Conservation (phyloP, 345 rosid genomes). For the Dipteronia dyeriana region DNA sequence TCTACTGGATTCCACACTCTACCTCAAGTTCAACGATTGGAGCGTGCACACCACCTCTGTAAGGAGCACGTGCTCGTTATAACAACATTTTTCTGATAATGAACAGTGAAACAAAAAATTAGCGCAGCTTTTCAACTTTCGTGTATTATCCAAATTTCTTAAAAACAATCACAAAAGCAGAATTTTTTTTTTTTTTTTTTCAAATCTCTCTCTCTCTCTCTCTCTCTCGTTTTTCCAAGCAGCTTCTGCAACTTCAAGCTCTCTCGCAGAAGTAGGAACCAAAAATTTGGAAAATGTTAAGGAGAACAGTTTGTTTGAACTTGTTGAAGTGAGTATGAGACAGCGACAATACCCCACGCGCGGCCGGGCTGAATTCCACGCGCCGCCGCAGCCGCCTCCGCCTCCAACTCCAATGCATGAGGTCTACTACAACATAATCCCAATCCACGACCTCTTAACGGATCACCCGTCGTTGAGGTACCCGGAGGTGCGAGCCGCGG, state of each 20-base stretch:
- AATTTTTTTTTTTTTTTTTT: background rate
- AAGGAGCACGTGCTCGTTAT: background rate
- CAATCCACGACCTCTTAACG: slow-evolving; percentile 58
- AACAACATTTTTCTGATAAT: background rate
- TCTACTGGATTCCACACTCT: background rate
- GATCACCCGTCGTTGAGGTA: slow-evolving; percentile 82
- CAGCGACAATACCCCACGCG: slow-evolving; percentile 41
- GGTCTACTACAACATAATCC: slow-evolving; percentile 76
- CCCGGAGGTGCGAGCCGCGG: slow-evolving; percentile 74
- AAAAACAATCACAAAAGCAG: background rate
- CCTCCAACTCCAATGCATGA: slow-evolving; percentile 23
- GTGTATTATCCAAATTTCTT: background rate
- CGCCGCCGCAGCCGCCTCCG: slow-evolving; percentile 38
- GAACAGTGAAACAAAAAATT: too few relatives aligned
- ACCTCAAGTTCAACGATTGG: slow-evolving; percentile 12
- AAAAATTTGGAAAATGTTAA: background rate
- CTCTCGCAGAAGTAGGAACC: background rate
- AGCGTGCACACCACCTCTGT: background rate
- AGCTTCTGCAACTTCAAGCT: background rate
- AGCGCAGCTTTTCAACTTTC: background rate
- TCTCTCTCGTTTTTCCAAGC: background rate
- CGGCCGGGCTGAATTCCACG: slow-evolving; percentile 28
- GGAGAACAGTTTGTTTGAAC: background rate
- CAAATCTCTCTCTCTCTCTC: background rate
- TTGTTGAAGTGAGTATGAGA: slow-evolving; percentile 28